Percentiles rank a stretch among this genome's conserved stretches.
Evolutionary conservation across 106 monocot species (phyloP).

Genomic region (Dioscorea dumetorum): DNA sequence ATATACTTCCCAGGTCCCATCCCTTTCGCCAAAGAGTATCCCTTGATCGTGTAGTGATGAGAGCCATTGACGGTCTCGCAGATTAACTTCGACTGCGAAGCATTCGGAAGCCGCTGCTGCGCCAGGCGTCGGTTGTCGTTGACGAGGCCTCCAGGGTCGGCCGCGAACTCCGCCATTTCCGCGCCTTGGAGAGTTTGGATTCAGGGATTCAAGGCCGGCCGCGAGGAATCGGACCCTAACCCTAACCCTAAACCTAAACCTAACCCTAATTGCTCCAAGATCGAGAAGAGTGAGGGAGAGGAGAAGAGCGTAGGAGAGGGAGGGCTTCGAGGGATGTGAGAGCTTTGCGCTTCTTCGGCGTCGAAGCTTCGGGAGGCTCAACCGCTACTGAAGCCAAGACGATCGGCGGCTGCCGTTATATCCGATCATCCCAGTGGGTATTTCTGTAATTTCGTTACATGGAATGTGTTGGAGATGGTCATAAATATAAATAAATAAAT

Average conservation of each 20-base stretch:
- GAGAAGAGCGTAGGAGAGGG: not conserved
- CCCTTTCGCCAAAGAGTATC: conserved; percentile 76
- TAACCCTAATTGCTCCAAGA: not conserved
- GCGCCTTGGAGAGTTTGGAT: conserved; percentile 10
- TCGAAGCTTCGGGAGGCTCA: no score
- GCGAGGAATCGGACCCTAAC: conserved; percentile 1
- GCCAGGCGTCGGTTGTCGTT: not conserved
- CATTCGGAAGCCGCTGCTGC: not conserved
- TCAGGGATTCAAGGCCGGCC: not conserved
- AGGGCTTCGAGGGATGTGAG: no score
- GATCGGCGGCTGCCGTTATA: no score
- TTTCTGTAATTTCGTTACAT: no score
- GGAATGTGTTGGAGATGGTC: no score
- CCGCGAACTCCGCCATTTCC: conserved; percentile 10
- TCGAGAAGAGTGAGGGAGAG: not conserved
- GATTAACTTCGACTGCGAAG: conserved; percentile 40
- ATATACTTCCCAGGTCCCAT: conserved; percentile 66
- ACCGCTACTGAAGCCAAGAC: no score
- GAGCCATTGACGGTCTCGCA: conserved; percentile 73
- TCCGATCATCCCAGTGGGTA: no score
- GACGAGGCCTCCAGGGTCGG: not conserved
- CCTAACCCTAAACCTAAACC: conserved; percentile 8
- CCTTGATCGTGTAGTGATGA: conserved; percentile 52
- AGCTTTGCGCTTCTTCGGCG: no score
- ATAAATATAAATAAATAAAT: no score